phyloP scores from a whole-genome alignment of 1,284 basidiomycete species.

The Austroboletus novae-zelandiae region DNA sequence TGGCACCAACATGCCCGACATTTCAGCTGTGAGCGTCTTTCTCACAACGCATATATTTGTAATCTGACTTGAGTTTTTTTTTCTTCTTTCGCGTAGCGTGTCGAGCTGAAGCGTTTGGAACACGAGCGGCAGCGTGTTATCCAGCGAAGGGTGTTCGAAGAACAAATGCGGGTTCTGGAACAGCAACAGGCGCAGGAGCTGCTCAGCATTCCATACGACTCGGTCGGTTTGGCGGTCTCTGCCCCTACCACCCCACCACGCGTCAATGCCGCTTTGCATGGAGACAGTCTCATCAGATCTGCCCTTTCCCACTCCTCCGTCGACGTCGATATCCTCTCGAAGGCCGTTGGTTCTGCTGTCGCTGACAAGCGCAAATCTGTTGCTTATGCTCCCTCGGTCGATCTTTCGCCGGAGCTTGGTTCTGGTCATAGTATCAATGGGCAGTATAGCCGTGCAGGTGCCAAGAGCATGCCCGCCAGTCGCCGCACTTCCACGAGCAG shows the following conservation, averaged over 20 bases:
- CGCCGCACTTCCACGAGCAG: slow-evolving; percentile 78
- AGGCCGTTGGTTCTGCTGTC: slow-evolving; percentile 60
- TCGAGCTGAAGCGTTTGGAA: slow-evolving; percentile 87
- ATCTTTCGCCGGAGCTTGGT: slow-evolving; percentile 65
- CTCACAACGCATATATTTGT: not conserved
- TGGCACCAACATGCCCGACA: slow-evolving; percentile 78
- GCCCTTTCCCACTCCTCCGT: slow-evolving; percentile 47
- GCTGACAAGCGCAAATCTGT: slow-evolving; percentile 82
- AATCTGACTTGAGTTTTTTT: slow-evolving; percentile 5
- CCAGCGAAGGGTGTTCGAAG: slow-evolving; percentile 89
- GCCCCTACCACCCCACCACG: slow-evolving; percentile 82
- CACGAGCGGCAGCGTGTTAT: slow-evolving; percentile 83
- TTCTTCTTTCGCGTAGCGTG: slow-evolving; percentile 50
- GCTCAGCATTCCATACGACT: slow-evolving; percentile 67
- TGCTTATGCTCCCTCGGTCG: slow-evolving; percentile 74
- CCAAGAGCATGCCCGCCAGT: slow-evolving; percentile 87
- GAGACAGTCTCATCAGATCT: slow-evolving; percentile 46
- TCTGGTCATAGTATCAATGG: slow-evolving; percentile 42
- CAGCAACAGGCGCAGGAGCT: slow-evolving; percentile 87
- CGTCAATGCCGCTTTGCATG: slow-evolving; percentile 60
- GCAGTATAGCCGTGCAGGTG: slow-evolving; percentile 65
- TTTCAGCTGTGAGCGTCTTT: slow-evolving; percentile 65
- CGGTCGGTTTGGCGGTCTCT: slow-evolving; percentile 64
- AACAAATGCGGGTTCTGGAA: slow-evolving; percentile 90
- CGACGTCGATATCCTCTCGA: slow-evolving; percentile 59